phyloP scores from a whole-genome alignment of 1,284 basidiomycete species.

The Apiotrichum brassicae region DNA sequence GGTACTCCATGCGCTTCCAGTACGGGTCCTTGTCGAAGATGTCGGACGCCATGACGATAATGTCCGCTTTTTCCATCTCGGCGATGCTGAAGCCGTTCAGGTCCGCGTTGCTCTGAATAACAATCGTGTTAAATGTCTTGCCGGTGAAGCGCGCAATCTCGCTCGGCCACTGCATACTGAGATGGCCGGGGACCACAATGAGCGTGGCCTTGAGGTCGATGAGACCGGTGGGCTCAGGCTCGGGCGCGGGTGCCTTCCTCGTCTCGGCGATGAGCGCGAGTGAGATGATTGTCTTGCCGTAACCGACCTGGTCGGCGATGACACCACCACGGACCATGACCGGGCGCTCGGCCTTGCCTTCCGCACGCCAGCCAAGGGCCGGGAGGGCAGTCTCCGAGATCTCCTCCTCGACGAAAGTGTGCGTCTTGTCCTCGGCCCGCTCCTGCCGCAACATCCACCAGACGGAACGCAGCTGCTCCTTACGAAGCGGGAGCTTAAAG shows the following conservation, averaged over 20 bases:
- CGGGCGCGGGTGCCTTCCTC: constrained; percentile 52
- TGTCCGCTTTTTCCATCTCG: constrained; percentile 71
- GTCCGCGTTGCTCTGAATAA: constrained; percentile 65
- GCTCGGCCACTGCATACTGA: constrained; percentile 81
- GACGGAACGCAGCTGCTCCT: constrained; percentile 82
- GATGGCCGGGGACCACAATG: constrained; percentile 80
- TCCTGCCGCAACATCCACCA: constrained; percentile 90
- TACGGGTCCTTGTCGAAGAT: constrained; percentile 73
- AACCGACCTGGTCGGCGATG: constrained; percentile 91
- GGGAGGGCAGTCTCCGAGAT: constrained; percentile 82
- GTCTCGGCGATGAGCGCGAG: constrained; percentile 69
- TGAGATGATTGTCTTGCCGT: constrained; percentile 93
- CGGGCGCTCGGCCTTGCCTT: constrained; percentile 75
- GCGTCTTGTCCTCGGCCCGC: constrained; percentile 55
- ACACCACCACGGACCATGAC: constrained; percentile 79
- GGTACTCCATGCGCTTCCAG: constrained; percentile 49
- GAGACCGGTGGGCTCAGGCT: constrained; percentile 49
- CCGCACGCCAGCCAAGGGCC: constrained; percentile 84
- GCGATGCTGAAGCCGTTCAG: constrained; percentile 71
- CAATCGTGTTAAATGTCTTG: constrained; percentile 53
- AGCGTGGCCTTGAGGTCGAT: constrained; percentile 69
- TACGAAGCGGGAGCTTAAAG: constrained; percentile 64
- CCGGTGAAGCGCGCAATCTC: constrained; percentile 72
- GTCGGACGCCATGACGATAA: constrained; percentile 79
- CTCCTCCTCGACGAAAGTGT: constrained; percentile 79